Evolutionary conservation across 2,329 filamentous ascomycete species (phyloP).

Genomic region (Oidium heveae): DNA sequence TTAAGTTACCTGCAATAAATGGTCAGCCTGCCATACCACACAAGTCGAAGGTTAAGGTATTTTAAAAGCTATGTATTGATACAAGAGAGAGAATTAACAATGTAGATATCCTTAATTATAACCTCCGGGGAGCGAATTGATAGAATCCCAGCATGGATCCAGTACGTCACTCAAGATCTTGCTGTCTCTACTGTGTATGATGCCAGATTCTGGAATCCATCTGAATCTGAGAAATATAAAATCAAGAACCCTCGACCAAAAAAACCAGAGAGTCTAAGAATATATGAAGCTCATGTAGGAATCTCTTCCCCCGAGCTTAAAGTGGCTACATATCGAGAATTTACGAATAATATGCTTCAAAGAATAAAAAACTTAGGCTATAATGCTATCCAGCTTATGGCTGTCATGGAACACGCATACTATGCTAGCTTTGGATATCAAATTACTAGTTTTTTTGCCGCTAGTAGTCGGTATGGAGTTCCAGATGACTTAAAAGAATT

Average conservation of each 20-base stretch:
- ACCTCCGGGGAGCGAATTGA: slow-evolving; percentile 62
- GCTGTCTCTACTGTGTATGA: slow-evolving; percentile 79
- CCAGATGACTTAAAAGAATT: slow-evolving; percentile 93
- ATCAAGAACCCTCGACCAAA: slow-evolving; percentile 66
- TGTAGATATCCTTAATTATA: slow-evolving; percentile 57
- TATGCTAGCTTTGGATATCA: slow-evolving; percentile 98
- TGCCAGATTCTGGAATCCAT: slow-evolving; percentile 91
- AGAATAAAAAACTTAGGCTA: slow-evolving; percentile 79
- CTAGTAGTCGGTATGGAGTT: slow-evolving; percentile 78
- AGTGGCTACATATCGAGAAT: slow-evolving; percentile 92
- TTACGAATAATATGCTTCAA: slow-evolving; percentile 75
- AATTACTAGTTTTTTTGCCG: slow-evolving; percentile 95
- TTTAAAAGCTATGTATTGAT: background rate
- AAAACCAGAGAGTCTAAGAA: slow-evolving; percentile 65
- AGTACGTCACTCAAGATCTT: slow-evolving; percentile 83
- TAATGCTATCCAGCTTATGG: slow-evolving; percentile 97
- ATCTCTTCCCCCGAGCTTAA: slow-evolving; percentile 79
- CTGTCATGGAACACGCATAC: slow-evolving; percentile 97
- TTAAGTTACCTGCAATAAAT: slow-evolving; percentile 45
- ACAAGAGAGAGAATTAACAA: slow-evolving; percentile 3
- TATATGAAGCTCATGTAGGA: slow-evolving; percentile 97
- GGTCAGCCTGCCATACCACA: slow-evolving; percentile 64
- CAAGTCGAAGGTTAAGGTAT: slow-evolving; percentile 90
- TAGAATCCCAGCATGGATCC: slow-evolving; percentile 88
- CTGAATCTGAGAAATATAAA: slow-evolving; percentile 44